Evolutionary conservation across 306 rosid genomes (phyloP), one percentile per base, ranked within the genome.

Genomic region (Trichosanthes cucumerina): DNA sequence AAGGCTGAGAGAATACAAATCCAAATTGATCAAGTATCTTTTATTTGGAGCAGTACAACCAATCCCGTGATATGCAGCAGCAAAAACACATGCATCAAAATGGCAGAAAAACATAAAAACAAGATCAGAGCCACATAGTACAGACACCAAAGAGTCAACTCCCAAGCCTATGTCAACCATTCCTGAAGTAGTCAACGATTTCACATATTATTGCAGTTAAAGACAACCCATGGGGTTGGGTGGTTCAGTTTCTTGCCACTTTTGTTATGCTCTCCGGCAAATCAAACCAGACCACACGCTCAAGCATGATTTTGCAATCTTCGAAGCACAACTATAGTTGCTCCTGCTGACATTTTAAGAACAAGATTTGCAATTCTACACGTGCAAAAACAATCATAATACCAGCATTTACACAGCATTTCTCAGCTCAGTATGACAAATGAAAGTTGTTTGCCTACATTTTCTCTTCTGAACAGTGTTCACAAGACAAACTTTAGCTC

Each of bases 161-260:
- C 41, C n/a, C 0, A 31, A 62, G 2, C 19, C 21, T 39, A 11
- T 28, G 18, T 31, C 70, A 63, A 63, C 41, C 70, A 16, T 63
- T 14, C 6, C 0, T 7, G 44, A 38, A 64, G 21, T 33, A 18
- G 9, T 64, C 71, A 33, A 15, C 71, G 33, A 9, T 14, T 28
- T 33, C 71, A 15, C 39, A 14, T 63, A 31, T 64, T 34, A 16
- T 64, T 64, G 71, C 71, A 16, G 13, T 34, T 14, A 0, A 24
- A 64, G 23, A 13, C 23, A 64, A 64, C 34, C 38, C 71, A 64
- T 64, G 71, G 44, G 5, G 13, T 21, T 23, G 57, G 76, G 53
- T 70, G 76, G 76, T 70, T 70, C 57, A 44, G 57, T 70, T 70
- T 43, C 76, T 44, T 70, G 38, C 54, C 76, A 70, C 7, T 31